Evolutionary conservation across 495 filamentous ascomycete species (phyloP).

Genomic region (Penicillium egyptiacum): DNA sequence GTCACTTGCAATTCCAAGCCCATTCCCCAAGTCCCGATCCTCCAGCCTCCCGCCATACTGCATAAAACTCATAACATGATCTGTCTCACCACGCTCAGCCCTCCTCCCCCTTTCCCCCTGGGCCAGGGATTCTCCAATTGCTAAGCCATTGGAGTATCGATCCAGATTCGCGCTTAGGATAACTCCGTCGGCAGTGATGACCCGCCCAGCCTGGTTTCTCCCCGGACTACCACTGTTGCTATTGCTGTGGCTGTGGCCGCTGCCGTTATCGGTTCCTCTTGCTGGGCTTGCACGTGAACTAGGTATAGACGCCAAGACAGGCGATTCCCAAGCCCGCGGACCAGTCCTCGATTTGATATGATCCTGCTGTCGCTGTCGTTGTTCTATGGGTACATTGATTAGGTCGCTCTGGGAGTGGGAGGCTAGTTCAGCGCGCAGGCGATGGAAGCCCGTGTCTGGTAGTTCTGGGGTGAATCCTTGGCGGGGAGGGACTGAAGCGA

Average conservation of each 20-base stretch:
- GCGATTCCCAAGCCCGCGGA: not conserved
- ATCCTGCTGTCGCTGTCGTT: slow-evolving; percentile 13
- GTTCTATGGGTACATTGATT: slow-evolving; percentile 32
- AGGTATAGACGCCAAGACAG: not conserved
- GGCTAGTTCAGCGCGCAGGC: slow-evolving; percentile 33
- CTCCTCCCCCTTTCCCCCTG: not conserved
- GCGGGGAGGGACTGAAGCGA: slow-evolving; percentile 11
- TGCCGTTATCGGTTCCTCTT: not conserved
- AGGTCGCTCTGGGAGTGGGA: slow-evolving; percentile 29
- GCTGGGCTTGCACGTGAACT: not conserved
- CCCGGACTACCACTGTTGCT: not conserved
- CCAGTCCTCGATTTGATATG: not conserved
- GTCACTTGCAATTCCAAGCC: not conserved
- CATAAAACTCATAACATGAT: slow-evolving; percentile 44
- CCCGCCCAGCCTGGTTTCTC: slow-evolving; percentile 1
- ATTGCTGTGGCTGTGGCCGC: not conserved
- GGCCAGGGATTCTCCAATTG: not conserved
- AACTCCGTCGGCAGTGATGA: slow-evolving; percentile 32
- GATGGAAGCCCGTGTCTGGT: slow-evolving; percentile 36
- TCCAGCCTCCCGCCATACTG: slow-evolving; percentile 21
- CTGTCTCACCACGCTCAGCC: not conserved
- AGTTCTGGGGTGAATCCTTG: slow-evolving; percentile 27
- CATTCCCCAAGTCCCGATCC: not conserved
- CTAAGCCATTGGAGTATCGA: slow-evolving; percentile 12
- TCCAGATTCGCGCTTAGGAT: slow-evolving; percentile 35